These are phyloP conservation scores for Tephrocybe sp. DNA, from an alignment of 768 basidiomycete species.

Conservation along the genomic window DNA sequence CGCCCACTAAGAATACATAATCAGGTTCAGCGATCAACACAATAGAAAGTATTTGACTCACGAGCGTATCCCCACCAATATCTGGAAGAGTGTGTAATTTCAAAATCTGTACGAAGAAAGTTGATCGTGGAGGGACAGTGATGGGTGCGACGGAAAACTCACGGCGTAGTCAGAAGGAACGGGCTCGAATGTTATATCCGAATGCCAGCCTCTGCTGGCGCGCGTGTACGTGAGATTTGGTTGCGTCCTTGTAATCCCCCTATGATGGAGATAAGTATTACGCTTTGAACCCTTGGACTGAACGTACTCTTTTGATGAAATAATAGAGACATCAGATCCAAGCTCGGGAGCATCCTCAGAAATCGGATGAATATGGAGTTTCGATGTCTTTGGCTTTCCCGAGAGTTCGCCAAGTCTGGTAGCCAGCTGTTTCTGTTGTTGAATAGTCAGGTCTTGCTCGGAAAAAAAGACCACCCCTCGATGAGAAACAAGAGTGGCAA, in stretches of 20 bases:
- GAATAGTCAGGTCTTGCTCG: slow-evolving; percentile 47
- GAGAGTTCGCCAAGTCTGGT: slow-evolving; percentile 47
- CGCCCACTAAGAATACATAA: slow-evolving; percentile 32
- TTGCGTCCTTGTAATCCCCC: slow-evolving; percentile 39
- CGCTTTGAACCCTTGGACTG: neutral
- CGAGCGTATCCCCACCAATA: slow-evolving; percentile 43
- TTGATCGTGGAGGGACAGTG: neutral
- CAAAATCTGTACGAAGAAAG: slow-evolving; percentile 26
- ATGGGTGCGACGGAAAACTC: neutral
- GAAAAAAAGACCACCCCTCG: slow-evolving; percentile 70
- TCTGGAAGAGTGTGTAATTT: slow-evolving; percentile 41
- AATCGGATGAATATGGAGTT: slow-evolving; percentile 57
- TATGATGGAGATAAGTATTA: slow-evolving; percentile 11
- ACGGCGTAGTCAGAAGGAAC: slow-evolving; percentile 62
- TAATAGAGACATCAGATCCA: slow-evolving; percentile 54
- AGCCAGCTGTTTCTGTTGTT: slow-evolving; percentile 52
- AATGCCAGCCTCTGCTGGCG: slow-evolving; percentile 51
- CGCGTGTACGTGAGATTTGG: slow-evolving; percentile 24
- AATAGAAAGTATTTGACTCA: slow-evolving; percentile 22
- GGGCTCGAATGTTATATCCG: slow-evolving; percentile 61
- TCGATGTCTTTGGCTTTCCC: slow-evolving; percentile 46
- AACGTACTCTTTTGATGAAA: slow-evolving; percentile 45
- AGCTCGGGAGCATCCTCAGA: slow-evolving; percentile 49
- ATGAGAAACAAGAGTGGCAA: slow-evolving; percentile 51
- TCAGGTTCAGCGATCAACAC: neutral